Evolutionary conservation across 495 filamentous ascomycete species (phyloP).

Genomic region (Lepraria neglecta): DNA sequence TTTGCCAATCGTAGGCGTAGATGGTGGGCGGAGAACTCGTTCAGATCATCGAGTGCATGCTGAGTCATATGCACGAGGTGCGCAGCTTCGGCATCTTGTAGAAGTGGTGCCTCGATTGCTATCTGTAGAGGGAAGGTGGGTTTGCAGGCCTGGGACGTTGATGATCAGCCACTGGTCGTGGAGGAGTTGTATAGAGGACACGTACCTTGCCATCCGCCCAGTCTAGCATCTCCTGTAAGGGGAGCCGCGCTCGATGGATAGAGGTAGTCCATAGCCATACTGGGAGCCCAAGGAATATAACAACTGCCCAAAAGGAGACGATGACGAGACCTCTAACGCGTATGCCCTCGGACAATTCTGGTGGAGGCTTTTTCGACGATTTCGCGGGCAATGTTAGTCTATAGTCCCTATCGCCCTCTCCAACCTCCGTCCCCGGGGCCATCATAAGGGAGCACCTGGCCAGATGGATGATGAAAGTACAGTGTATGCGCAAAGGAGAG

Average conservation of each 20-base stretch:
- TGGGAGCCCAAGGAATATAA: conserved; percentile 77
- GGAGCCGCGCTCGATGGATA: conserved; percentile 81
- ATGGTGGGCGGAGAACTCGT: conserved; percentile 88
- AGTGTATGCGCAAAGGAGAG: background rate
- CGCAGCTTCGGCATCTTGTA: conserved; percentile 64
- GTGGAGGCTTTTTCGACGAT: conserved; percentile 47
- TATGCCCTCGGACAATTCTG: conserved; percentile 64
- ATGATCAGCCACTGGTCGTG: conserved; percentile 8
- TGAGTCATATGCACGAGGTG: conserved; percentile 78
- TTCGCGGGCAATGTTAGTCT: conserved; percentile 2
- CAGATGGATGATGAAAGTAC: no score
- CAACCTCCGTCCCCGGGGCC: background rate
- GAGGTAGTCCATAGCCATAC: conserved; percentile 98
- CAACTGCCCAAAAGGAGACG: conserved; percentile 84
- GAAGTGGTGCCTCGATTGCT: conserved; percentile 60
- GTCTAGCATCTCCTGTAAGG: conserved; percentile 77
- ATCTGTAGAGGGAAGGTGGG: conserved; percentile 85
- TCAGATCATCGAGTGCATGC: conserved; percentile 81
- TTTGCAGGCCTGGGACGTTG: conserved; percentile 60
- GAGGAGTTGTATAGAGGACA: background rate
- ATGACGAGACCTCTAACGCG: conserved; percentile 66
- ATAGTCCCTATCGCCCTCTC: background rate
- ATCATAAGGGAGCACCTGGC: background rate
- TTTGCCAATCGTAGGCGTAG: conserved; percentile 65
- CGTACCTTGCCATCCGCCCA: conserved; percentile 90